Percentiles rank a stretch among this genome's conserved stretches.
Conservation (phyloP, 768 basidiomycete genomes). For the Amanita fuliginea region DNA sequence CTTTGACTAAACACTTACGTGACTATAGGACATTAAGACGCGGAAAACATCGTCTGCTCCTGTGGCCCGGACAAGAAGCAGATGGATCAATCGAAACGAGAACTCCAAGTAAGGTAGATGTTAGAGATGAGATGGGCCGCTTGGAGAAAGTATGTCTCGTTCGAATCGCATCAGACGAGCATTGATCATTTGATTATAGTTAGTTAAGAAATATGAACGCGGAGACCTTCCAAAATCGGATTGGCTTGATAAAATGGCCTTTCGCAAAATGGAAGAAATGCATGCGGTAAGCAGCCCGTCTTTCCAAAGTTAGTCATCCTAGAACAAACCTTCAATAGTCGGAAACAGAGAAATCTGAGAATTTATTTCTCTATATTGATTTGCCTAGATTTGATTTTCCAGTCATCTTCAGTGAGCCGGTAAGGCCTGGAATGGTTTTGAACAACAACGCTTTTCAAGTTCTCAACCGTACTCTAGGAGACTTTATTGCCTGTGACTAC, state of each 20-base stretch:
- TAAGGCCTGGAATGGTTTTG: slow-evolving; percentile 21
- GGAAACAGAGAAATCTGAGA: slow-evolving; percentile 85
- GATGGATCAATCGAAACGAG: slow-evolving; percentile 73
- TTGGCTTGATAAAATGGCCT: slow-evolving; percentile 91
- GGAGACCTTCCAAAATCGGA: slow-evolving; percentile 91
- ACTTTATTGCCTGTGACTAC: slow-evolving; percentile 4
- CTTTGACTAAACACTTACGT: neutral
- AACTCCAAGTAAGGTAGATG: slow-evolving; percentile 80
- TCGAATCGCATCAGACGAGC: slow-evolving; percentile 14
- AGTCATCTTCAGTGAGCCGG: slow-evolving; percentile 88
- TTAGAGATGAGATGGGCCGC: slow-evolving; percentile 88
- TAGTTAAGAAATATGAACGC: slow-evolving; percentile 93
- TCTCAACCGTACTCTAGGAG: slow-evolving; percentile 9
- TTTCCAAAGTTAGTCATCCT: neutral
- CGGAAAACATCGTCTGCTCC: slow-evolving; percentile 79
- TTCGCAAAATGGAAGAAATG: slow-evolving; percentile 90
- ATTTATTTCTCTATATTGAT: slow-evolving; percentile 94
- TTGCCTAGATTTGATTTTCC: slow-evolving; percentile 96
- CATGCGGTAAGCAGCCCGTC: slow-evolving; percentile 57
- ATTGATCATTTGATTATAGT: slow-evolving; percentile 25
- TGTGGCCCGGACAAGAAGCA: slow-evolving; percentile 80
- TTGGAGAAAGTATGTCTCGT: slow-evolving; percentile 64
- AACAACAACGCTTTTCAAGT: neutral
- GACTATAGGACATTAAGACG: slow-evolving; percentile 69
- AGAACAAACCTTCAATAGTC: slow-evolving; percentile 34